Conservation (phyloP, 2,329 filamentous ascomycete species). For the Botrytis squamosa region DNA sequence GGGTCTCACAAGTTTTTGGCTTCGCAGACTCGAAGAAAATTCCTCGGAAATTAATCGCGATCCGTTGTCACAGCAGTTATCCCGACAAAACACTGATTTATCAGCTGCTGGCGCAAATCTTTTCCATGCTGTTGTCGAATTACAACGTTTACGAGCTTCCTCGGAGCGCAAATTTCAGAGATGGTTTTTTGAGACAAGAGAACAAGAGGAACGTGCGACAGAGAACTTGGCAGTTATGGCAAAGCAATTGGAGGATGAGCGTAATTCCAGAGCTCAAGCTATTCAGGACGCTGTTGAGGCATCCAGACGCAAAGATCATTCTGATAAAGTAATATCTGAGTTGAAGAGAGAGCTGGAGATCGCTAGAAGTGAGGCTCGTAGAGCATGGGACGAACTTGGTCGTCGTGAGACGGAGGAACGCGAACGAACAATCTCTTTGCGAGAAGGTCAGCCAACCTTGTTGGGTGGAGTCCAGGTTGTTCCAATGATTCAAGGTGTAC, state of each 20-base stretch:
- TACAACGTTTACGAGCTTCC: constrained; percentile 88
- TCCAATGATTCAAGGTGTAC: constrained; percentile 76
- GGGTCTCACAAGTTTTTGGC: constrained; percentile 95
- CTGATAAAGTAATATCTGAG: constrained; percentile 78
- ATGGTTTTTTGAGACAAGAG: constrained; percentile 95
- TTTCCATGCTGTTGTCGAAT: constrained; percentile 94
- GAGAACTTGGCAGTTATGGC: constrained; percentile 83
- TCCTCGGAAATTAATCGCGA: constrained; percentile 80
- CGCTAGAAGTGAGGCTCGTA: constrained; percentile 90
- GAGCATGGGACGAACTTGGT: constrained; percentile 96
- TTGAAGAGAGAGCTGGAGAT: constrained; percentile 93
- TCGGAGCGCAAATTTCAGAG: constrained; percentile 97
- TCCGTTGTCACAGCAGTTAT: constrained; percentile 81
- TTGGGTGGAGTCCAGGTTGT: constrained; percentile 94
- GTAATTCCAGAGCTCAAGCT: constrained; percentile 65
- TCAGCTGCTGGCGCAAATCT: constrained; percentile 95
- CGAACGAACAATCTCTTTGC: constrained; percentile 79
- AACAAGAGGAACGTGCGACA: constrained; percentile 80
- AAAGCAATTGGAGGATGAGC: constrained; percentile 70
- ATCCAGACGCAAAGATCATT: constrained; percentile 65
- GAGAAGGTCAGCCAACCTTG: constrained; percentile 82
- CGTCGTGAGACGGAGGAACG: constrained; percentile 90
- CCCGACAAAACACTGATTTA: constrained; percentile 93
- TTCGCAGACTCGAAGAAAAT: constrained; percentile 87
- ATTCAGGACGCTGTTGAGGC: constrained; percentile 64